These are phyloP conservation scores for Colletotrichum godetiae DNA, from an alignment of 2,329 filamentous ascomycete genomes.

Conservation along the genomic window DNA sequence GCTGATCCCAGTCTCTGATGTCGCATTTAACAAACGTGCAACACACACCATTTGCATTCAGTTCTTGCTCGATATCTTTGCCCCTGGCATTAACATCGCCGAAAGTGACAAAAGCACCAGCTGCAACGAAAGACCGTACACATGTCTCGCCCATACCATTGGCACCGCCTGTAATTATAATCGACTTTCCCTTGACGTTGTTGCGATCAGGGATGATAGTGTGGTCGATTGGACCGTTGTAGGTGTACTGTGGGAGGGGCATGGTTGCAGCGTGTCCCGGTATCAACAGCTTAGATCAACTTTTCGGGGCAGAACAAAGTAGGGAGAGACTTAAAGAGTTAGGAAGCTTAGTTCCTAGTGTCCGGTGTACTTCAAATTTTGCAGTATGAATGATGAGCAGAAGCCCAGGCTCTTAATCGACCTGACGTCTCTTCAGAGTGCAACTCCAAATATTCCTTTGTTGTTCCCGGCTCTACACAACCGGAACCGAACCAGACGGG, in stretches of 20 bases:
- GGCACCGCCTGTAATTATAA: constrained; percentile 60
- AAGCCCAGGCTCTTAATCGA: background rate
- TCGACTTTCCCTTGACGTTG: constrained; percentile 44
- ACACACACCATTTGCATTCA: constrained; percentile 39
- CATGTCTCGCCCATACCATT: constrained; percentile 53
- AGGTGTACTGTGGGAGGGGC: background rate
- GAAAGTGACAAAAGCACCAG: constrained; percentile 54
- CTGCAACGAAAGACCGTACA: constrained; percentile 46
- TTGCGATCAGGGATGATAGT: background rate
- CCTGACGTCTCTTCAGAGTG: background rate
- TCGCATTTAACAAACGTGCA: background rate
- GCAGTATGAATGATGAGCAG: background rate
- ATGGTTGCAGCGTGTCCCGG: background rate
- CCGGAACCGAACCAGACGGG: background rate
- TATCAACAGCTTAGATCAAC: background rate
- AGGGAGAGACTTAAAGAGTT: background rate
- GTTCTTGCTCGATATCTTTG: constrained; percentile 44
- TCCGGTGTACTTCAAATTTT: background rate
- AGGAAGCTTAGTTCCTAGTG: background rate
- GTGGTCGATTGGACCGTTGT: background rate
- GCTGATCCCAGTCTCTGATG: background rate
- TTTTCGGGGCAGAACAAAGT: background rate
- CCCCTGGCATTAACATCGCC: constrained; percentile 51
- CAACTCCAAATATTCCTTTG: background rate
- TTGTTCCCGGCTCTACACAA: background rate